Evolutionary conservation across 2,329 filamentous ascomycete genomes (phyloP), one percentile per base, ranked within the genome.

Genomic region (Ophiostoma ulmi): DNA sequence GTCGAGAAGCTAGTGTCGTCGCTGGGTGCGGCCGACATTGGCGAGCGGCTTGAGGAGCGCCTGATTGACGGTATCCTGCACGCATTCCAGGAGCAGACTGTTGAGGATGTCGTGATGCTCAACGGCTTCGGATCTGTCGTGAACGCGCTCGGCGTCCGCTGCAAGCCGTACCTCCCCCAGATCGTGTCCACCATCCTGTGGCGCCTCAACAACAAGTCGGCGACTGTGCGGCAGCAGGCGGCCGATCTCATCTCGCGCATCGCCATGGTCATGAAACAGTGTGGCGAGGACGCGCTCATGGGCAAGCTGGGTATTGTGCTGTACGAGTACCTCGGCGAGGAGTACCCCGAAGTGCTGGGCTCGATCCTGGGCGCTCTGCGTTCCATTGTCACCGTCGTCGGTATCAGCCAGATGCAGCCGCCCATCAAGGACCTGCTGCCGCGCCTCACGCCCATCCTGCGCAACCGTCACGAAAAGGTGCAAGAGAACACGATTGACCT

Each of bases 401-500:
- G 95, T 81, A 97, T 99, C 82, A 91, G 92, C 76, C 93, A 96
- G 80, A 98, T 93, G 94, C 94, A 98, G 77, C 95, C 95, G 17
- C 94, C 95, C 1, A 98, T 99, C 83, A 94, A 94, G 79, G 96
- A 99, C 78, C 85, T 99, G 39, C 87, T 99, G 11, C 95, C 95
- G 20, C 92, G 95, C 58, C 87, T 99, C 44, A 99, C 95, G 0
- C 95, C 95, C n/a, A 99, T 99, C 79, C 86, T 99, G 70, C 92
- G 95, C 78, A 99, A 99, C 81, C 91, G 95, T 74, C 95, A 99
- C 82, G 95, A 99, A 78, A 99, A 99, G 81, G 96, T 99, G 63
- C 95, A 99, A 79, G 95, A 99, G 78, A 99, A 99, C 80, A 98
- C 95, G 0, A 98, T 99, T 76, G 95, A 99, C 79, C 86, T 99